A percentile compares a stretch with the other conserved stretches of the same genome.
Conservation (phyloP, 1,139 yeast species). For the Blastobotrys malaysiensis region DNA sequence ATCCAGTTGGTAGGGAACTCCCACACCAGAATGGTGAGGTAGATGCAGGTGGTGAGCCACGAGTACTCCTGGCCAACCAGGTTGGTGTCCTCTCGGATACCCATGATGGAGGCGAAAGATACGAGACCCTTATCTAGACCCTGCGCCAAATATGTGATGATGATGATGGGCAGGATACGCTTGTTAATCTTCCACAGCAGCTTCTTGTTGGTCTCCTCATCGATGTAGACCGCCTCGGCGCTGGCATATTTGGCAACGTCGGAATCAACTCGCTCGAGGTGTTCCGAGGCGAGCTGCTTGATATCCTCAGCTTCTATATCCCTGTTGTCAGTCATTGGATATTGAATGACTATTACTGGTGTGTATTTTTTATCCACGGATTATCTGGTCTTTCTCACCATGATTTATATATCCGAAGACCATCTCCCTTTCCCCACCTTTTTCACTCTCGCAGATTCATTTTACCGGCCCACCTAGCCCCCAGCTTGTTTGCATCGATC, state of each 20-base stretch:
- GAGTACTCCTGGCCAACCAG: slow-evolving; percentile 41
- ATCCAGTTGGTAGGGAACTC: slow-evolving; percentile 34
- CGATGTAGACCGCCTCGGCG: slow-evolving; percentile 12
- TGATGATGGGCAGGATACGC: slow-evolving; percentile 42
- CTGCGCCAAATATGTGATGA: slow-evolving; percentile 44
- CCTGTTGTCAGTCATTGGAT: neutral
- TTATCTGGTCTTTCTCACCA: neutral
- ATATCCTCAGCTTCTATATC: neutral
- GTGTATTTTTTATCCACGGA: neutral
- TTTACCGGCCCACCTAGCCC: neutral
- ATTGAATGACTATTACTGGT: too few relatives aligned
- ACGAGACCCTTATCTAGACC: slow-evolving; percentile 49
- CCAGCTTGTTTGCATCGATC: neutral
- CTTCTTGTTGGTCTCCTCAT: slow-evolving; percentile 31
- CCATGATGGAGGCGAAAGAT: slow-evolving; percentile 43
- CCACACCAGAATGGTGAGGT: slow-evolving; percentile 44
- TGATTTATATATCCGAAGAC: neutral
- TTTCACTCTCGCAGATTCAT: neutral
- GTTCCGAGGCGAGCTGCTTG: neutral
- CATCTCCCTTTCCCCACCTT: neutral
- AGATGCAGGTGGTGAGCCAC: slow-evolving; percentile 45
- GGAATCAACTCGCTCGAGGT: slow-evolving; percentile 3
- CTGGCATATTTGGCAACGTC: slow-evolving; percentile 11
- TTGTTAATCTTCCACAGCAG: slow-evolving; percentile 50
- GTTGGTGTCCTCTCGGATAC: slow-evolving; percentile 35